Evolutionary conservation across 805 yeast species (phyloP).

Genomic region (Spathaspora gorwiae): DNA sequence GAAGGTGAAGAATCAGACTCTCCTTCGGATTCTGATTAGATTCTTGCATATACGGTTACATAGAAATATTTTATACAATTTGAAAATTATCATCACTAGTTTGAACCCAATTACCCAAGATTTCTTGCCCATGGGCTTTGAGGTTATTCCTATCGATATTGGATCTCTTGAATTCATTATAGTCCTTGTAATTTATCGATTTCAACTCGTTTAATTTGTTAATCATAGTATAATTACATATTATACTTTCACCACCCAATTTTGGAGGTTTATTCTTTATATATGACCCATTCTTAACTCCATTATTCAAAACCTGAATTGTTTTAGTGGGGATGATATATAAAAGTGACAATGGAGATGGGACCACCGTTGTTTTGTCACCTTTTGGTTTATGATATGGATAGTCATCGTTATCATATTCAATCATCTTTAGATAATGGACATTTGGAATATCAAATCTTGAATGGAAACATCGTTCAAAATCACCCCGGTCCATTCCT

Average conservation of each 20-base stretch:
- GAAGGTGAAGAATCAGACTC: slow-evolving; percentile 29
- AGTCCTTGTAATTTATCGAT: slow-evolving; percentile 11
- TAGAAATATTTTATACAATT: neutral
- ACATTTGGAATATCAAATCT: slow-evolving; percentile 12
- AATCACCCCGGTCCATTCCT: slow-evolving; percentile 16
- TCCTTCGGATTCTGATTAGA: slow-evolving; percentile 28
- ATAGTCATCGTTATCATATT: slow-evolving; percentile 19
- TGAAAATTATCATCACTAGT: slow-evolving; percentile 43
- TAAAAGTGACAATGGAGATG: slow-evolving; percentile 29
- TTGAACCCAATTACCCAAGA: slow-evolving; percentile 44
- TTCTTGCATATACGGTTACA: neutral
- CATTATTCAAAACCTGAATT: slow-evolving; percentile 47
- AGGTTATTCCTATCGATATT: slow-evolving; percentile 21
- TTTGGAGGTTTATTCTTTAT: slow-evolving; percentile 43
- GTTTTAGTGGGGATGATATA: slow-evolving; percentile 17
- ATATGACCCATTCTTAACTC: slow-evolving; percentile 56
- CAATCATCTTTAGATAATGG: slow-evolving; percentile 17
- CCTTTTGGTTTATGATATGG: slow-evolving; percentile 18
- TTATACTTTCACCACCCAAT: slow-evolving; percentile 37
- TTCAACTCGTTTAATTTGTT: slow-evolving; percentile 6
- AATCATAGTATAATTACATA: slow-evolving; percentile 27
- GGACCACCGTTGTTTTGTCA: slow-evolving; percentile 8
- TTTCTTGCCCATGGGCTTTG: slow-evolving; percentile 23
- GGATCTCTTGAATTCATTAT: slow-evolving; percentile 26
- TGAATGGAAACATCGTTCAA: slow-evolving; percentile 40